Percentiles rank a stretch among this genome's conserved stretches.
Evolutionary conservation across 495 filamentous ascomycete species (phyloP).

Genomic region (Neurospora cerealis): DNA sequence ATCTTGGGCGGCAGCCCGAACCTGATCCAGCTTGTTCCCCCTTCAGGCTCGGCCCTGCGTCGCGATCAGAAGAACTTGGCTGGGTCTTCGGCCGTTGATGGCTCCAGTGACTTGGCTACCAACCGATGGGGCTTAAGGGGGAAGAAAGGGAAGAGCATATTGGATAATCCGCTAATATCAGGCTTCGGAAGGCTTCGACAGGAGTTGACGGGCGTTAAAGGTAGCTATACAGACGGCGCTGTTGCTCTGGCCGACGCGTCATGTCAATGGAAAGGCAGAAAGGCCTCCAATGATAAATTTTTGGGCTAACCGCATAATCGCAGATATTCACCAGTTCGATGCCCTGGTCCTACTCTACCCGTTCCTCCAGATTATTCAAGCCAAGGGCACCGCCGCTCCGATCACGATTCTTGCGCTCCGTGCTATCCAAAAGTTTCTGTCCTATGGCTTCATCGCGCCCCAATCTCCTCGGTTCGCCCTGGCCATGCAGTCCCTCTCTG

Average conservation of each 20-base stretch:
- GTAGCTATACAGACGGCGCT: constrained; percentile 25
- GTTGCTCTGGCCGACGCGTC: background rate
- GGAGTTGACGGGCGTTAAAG: constrained; percentile 84
- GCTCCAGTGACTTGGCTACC: constrained; percentile 31
- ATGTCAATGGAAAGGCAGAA: background rate
- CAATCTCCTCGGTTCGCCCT: constrained; percentile 75
- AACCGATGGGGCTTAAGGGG: constrained; percentile 83
- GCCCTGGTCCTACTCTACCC: constrained; percentile 84
- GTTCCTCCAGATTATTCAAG: constrained; percentile 94
- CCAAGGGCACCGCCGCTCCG: constrained; percentile 89
- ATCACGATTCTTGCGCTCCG: constrained; percentile 92
- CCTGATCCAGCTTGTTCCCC: constrained; percentile 36
- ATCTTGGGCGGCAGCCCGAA: constrained; percentile 77
- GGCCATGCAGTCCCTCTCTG: constrained; percentile 90
- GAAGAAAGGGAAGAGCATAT: constrained; percentile 96
- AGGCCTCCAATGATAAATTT: background rate
- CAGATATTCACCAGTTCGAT: constrained; percentile 83
- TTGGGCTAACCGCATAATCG: constrained; percentile 9
- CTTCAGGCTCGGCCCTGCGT: constrained; percentile 20
- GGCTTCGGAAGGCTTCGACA: constrained; percentile 84
- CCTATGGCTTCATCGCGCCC: constrained; percentile 80
- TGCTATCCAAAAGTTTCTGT: constrained; percentile 95
- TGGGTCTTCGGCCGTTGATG: constrained; percentile 15
- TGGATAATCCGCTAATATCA: constrained; percentile 94
- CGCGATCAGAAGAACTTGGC: constrained; percentile 24